Evolutionary conservation across 2,329 filamentous ascomycete genomes (phyloP).

Genomic region (Cadophora luteo-olivacea): DNA sequence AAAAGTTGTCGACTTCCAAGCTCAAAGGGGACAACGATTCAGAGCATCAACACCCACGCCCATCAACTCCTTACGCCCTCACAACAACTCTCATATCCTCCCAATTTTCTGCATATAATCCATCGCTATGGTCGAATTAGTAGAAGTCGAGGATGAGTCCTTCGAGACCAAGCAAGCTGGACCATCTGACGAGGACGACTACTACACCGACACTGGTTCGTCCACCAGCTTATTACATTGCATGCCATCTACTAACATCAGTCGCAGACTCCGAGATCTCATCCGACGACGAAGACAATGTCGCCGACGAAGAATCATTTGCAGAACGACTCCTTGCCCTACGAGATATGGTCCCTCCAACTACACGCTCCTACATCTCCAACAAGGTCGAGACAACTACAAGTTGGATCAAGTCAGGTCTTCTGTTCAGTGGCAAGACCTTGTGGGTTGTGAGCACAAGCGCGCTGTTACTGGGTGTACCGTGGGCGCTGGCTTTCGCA

Average conservation of each 20-base stretch:
- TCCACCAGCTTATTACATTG: slow-evolving; percentile 10
- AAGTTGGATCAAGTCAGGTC: slow-evolving; percentile 62
- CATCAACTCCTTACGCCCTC: slow-evolving; percentile 5
- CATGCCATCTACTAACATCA: slow-evolving; percentile 30
- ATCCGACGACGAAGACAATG: slow-evolving; percentile 74
- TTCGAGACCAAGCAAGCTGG: slow-evolving; percentile 77
- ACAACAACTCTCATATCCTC: slow-evolving; percentile 40
- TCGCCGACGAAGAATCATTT: slow-evolving; percentile 62
- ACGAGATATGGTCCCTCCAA: slow-evolving; percentile 77
- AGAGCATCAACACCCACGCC: slow-evolving; percentile 9
- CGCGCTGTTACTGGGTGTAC: slow-evolving; percentile 87
- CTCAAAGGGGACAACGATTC: slow-evolving; percentile 15
- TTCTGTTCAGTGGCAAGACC: slow-evolving; percentile 81
- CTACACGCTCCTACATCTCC: slow-evolving; percentile 71
- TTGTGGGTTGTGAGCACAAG: slow-evolving; percentile 92
- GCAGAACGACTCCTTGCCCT: slow-evolving; percentile 75
- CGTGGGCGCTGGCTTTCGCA: slow-evolving; percentile 88
- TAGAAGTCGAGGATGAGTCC: slow-evolving; percentile 96
- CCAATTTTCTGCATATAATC: background rate
- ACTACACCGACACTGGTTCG: slow-evolving; percentile 91
- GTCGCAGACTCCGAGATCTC: slow-evolving; percentile 80
- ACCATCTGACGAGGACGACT: slow-evolving; percentile 75
- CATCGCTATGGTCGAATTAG: slow-evolving; percentile 85
- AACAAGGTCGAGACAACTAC: slow-evolving; percentile 63
- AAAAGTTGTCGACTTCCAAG: slow-evolving; percentile 24